Conservation (phyloP, 2,329 filamentous ascomycete genomes). For the Aspergillus sojae region DNA sequence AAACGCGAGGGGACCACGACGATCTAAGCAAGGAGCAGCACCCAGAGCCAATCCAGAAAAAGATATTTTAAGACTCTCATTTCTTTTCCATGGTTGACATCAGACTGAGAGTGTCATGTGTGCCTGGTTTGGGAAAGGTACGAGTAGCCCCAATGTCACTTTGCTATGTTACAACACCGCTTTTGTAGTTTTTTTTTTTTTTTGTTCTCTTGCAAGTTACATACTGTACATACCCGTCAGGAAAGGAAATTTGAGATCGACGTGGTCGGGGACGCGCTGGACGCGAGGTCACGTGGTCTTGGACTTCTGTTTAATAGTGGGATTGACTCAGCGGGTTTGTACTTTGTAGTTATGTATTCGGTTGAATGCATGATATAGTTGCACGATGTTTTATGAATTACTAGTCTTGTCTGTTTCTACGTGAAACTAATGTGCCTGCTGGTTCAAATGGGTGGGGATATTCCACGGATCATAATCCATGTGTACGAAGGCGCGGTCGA, state of each 20-base stretch:
- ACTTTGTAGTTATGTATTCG: too few species aligned
- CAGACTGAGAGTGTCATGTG: background rate
- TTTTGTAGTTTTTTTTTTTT: background rate
- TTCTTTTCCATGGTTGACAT: background rate
- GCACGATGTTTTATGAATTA: background rate
- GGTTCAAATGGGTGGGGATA: constrained; percentile 46
- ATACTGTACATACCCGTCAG: background rate
- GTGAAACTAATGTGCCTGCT: constrained; percentile 18
- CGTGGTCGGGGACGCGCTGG: background rate
- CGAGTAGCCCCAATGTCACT: background rate
- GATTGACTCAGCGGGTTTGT: background rate
- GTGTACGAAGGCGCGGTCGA: constrained; percentile 53
- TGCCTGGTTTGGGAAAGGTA: background rate
- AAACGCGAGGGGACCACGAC: background rate
- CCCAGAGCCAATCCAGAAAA: background rate
- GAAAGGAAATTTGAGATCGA: background rate
- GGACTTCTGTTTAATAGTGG: background rate
- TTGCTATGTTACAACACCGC: background rate
- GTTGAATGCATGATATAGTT: too few species aligned
- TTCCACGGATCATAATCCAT: constrained; percentile 52
- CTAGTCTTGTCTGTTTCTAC: background rate
- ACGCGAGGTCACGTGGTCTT: constrained; percentile 8
- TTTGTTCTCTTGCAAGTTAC: background rate
- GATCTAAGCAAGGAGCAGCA: background rate
- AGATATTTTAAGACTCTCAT: background rate